phyloP scores from a whole-genome alignment of 768 basidiomycete species.

The Naganishia randhawae region DNA sequence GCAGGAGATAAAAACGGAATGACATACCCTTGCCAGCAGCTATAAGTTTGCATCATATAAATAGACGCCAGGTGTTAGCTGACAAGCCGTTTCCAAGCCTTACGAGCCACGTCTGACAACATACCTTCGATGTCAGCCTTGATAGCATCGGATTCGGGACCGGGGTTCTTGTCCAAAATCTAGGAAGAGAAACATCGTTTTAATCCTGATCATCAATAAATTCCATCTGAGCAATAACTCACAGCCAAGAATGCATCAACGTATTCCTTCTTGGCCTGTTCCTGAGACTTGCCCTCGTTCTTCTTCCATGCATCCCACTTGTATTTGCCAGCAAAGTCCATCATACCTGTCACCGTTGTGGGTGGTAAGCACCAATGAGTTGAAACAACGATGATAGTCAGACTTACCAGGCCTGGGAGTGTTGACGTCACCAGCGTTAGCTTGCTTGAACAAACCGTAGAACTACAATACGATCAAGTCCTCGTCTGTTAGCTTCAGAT shows the following conservation, averaged over 20 bases:
- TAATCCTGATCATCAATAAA: conserved; percentile 26
- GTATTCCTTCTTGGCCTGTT: conserved; percentile 69
- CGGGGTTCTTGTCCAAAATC: conserved; percentile 59
- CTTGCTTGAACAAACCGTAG: conserved; percentile 92
- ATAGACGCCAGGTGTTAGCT: neutral
- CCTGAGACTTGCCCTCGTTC: conserved; percentile 67
- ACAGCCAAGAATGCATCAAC: conserved; percentile 72
- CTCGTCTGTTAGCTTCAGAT: conserved; percentile 74
- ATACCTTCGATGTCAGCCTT: conserved; percentile 63
- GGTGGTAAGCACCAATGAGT: neutral
- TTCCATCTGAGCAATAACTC: conserved; percentile 33
- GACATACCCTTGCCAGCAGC: conserved; percentile 4
- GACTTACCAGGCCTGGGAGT: conserved; percentile 48
- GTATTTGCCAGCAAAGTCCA: conserved; percentile 81
- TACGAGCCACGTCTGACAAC: conserved; percentile 35
- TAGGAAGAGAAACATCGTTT: conserved; percentile 43
- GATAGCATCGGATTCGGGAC: conserved; percentile 59
- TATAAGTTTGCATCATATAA: neutral
- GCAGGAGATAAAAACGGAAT: neutral
- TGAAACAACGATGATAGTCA: conserved; percentile 11
- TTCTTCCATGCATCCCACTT: conserved; percentile 91
- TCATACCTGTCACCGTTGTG: conserved; percentile 48
- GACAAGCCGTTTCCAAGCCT: neutral
- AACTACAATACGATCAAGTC: conserved; percentile 60
- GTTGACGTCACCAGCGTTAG: conserved; percentile 69